phyloP scores from a whole-genome alignment of 2,329 filamentous ascomycete species.

The Beauveria scarabaeidicola region DNA sequence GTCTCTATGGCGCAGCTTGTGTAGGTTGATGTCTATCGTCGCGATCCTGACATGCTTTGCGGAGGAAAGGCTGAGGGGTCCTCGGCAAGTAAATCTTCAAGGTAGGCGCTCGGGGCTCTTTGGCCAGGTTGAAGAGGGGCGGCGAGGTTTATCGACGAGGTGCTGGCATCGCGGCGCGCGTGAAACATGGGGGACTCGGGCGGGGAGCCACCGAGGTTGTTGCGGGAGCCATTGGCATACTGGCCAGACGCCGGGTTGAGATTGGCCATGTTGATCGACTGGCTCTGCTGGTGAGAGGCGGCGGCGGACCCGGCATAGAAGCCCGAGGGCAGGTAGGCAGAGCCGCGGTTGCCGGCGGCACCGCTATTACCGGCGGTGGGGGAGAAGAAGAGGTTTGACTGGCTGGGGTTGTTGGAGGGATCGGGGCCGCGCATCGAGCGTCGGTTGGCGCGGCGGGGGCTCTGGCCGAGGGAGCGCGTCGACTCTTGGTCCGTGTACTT shows the following conservation, averaged over 20 bases:
- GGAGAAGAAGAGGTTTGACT: slow-evolving; percentile 83
- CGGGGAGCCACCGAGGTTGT: slow-evolving; percentile 44
- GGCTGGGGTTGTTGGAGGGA: slow-evolving; percentile 49
- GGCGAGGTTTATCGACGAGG: slow-evolving; percentile 59
- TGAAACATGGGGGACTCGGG: slow-evolving; percentile 55
- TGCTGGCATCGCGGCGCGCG: slow-evolving; percentile 44
- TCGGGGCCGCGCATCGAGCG: slow-evolving; percentile 44
- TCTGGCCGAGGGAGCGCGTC: slow-evolving; percentile 39
- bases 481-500: slow-evolving; percentile 54
- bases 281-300: slow-evolving; percentile 35
- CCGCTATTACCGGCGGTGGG: slow-evolving; percentile 73
- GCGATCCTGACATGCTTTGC: slow-evolving; percentile 24
- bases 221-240: slow-evolving; percentile 29
- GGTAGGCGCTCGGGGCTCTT: slow-evolving; percentile 76
- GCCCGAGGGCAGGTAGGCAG: slow-evolving; percentile 77
- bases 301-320: slow-evolving; percentile 68
- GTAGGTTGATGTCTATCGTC: slow-evolving; percentile 17
- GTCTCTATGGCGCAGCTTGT: not conserved
- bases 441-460: slow-evolving; percentile 35
- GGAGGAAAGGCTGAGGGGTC: slow-evolving; percentile 48
- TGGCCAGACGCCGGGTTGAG: slow-evolving; percentile 52
- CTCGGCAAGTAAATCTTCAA: slow-evolving; percentile 83
- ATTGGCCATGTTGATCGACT: slow-evolving; percentile 53
- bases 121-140: slow-evolving; percentile 49
- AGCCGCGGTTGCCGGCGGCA: slow-evolving; percentile 55